Conservation (phyloP, 2,329 filamentous ascomycete genomes). For the Apiospora aurea region DNA sequence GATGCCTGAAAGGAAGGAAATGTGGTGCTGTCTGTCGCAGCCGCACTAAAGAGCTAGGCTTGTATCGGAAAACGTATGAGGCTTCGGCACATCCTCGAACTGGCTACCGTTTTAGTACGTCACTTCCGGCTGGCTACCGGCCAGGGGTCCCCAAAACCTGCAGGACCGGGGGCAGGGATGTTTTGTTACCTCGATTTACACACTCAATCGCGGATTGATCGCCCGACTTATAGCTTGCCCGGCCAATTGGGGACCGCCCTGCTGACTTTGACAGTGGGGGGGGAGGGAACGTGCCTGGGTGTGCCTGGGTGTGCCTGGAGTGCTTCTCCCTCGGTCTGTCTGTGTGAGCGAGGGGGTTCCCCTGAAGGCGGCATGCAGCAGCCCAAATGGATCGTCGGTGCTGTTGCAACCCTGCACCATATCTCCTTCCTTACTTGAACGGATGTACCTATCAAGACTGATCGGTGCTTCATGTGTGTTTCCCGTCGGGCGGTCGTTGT, state of each 20-base stretch:
- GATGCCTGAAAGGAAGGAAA: background rate
- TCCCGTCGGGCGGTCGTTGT: background rate
- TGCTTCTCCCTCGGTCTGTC: background rate
- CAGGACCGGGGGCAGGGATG: background rate
- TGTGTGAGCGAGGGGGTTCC: background rate
- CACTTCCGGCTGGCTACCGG: conserved; percentile 8
- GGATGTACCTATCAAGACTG: background rate
- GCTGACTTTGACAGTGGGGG: background rate
- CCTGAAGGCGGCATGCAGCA: background rate
- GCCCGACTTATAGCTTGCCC: background rate
- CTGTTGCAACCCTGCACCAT: background rate
- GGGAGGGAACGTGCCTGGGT: too few species aligned
- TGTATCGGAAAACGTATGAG: conserved; percentile 2
- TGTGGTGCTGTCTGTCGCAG: background rate
- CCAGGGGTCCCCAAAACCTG: background rate
- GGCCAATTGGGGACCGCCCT: background rate
- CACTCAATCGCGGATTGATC: conserved; percentile 5
- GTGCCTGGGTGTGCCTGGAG: too few species aligned
- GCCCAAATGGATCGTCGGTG: background rate
- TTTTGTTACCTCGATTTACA: background rate
- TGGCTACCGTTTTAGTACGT: conserved; percentile 16
- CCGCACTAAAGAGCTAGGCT: background rate
- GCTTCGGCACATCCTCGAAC: conserved; percentile 7
- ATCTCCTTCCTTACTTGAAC: background rate
- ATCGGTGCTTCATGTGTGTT: conserved; percentile 10